Evolutionary conservation across 2,329 filamentous ascomycete genomes (phyloP).

Genomic region (Daldinia sp.): DNA sequence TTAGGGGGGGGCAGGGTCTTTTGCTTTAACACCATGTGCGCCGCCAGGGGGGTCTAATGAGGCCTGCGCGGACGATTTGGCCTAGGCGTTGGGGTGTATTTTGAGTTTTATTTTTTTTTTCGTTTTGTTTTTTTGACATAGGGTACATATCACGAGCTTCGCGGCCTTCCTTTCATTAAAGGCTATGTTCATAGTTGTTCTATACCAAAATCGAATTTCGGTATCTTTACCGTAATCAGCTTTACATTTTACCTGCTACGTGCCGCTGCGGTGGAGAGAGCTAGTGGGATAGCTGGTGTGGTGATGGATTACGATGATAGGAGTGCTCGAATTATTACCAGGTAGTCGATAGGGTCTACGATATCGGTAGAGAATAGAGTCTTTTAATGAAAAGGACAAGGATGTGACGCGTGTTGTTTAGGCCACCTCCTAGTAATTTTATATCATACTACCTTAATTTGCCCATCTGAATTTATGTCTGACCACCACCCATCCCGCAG

Average conservation of each 20-base stretch:
- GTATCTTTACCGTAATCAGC: not conserved
- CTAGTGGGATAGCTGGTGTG: not conserved
- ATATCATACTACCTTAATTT: not conserved
- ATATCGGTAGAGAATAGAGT: not conserved
- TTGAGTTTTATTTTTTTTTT: too few relatives aligned
- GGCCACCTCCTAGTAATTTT: not conserved
- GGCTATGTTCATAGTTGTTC: slow-evolving; percentile 13
- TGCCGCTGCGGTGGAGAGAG: not conserved
- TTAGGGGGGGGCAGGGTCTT: not conserved
- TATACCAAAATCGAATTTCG: slow-evolving; percentile 13
- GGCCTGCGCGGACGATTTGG: slow-evolving; percentile 5
- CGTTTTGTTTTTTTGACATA: slow-evolving; percentile 8
- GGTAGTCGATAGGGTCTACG: not conserved
- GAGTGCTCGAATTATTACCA: not conserved
- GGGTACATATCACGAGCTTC: slow-evolving; percentile 30
- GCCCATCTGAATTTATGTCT: not conserved
- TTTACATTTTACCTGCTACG: not conserved
- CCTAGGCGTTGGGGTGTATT: slow-evolving; percentile 28
- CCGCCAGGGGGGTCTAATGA: not conserved
- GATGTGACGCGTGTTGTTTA: not conserved
- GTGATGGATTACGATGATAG: not conserved
- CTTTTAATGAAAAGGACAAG: not conserved
- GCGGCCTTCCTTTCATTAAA: slow-evolving; percentile 27
- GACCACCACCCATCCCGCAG: not conserved
- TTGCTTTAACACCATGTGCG: not conserved